Evolutionary conservation across 805 yeast genomes (phyloP).

Genomic region (Debaryomyces castellii): DNA sequence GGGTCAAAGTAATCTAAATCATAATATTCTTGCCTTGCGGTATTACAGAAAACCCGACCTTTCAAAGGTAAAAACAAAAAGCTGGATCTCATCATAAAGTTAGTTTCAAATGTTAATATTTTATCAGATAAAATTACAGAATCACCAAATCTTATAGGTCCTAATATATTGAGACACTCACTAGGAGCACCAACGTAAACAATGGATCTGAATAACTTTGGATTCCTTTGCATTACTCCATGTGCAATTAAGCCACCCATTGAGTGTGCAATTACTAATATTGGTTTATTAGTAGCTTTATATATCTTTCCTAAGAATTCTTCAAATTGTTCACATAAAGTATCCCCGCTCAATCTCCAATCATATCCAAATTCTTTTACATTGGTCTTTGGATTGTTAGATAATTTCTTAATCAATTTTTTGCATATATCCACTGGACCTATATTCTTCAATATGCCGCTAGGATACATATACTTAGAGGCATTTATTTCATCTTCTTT

Average conservation of each 20-base stretch:
- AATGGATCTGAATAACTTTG: conserved; percentile 69
- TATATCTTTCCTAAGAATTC: conserved; percentile 48
- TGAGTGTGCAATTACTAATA: conserved; percentile 80
- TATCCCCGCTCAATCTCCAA: conserved; percentile 77
- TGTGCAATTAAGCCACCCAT: conserved; percentile 94
- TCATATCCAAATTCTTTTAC: conserved; percentile 87
- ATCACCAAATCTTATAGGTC: conserved; percentile 84
- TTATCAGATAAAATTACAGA: conserved; percentile 71
- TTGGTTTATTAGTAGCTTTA: conserved; percentile 52
- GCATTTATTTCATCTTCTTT: conserved; percentile 67
- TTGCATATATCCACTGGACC: conserved; percentile 85
- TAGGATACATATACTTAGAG: conserved; percentile 57
- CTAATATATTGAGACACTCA: conserved; percentile 81
- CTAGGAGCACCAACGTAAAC: conserved; percentile 83
- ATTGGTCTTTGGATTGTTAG: conserved; percentile 53
- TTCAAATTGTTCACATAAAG: conserved; percentile 51
- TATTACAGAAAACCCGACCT: conserved; percentile 73
- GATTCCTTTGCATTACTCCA: conserved; percentile 67
- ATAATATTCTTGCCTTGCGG: conserved; percentile 53
- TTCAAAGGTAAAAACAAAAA: conserved; percentile 74
- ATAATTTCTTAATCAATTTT: conserved; percentile 54
- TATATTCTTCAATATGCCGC: conserved; percentile 74
- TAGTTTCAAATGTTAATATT: conserved; percentile 75
- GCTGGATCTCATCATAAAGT: conserved; percentile 85
- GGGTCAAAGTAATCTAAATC: conserved; percentile 78